A percentile compares a stretch with the other conserved stretches of the same genome.
Conservation (phyloP, 225 moss, liverwort and hornwort species). For the Pseudoscleropodium purum region DNA sequence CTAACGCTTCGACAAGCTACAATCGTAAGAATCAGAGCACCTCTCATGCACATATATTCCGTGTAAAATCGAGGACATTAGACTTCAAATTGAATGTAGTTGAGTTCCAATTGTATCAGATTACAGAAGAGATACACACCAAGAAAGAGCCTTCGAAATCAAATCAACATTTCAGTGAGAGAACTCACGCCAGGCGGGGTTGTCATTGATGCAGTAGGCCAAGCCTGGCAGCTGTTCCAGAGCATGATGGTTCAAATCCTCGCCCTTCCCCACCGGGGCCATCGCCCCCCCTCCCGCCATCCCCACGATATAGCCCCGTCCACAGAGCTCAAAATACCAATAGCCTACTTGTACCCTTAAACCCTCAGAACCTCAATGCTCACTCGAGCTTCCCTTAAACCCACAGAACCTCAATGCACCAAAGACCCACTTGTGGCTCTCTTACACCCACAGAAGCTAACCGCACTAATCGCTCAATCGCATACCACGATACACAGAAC, state of each 20-base stretch:
- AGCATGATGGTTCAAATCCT: slow-evolving; percentile 37
- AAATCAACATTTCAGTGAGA: no score
- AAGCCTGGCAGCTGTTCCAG: slow-evolving; percentile 44
- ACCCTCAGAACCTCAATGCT: neutral
- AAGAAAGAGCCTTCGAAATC: neutral
- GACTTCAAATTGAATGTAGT: no score
- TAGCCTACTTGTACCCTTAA: no score
- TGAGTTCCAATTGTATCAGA: fast-evolving
- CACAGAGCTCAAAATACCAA: neutral
- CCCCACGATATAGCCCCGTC: neutral
- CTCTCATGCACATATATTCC: neutral
- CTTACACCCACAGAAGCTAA: neutral
- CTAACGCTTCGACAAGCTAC: neutral
- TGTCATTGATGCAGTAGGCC: slow-evolving; percentile 50
- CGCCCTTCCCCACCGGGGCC: slow-evolving; percentile 10
- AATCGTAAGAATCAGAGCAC: neutral
- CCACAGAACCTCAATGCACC: neutral
- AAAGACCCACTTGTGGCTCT: no score
- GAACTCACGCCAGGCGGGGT: slow-evolving; percentile 31
- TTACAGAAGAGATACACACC: neutral
- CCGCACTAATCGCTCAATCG: neutral
- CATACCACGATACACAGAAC: no score
- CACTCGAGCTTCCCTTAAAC: neutral
- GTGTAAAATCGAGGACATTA: no score
- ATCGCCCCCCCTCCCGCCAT: slow-evolving; percentile 27